A percentile compares a stretch with the other conserved stretches of the same genome.
Conservation (phyloP, 495 filamentous ascomycete genomes). For the Cetradonia linearis region DNA sequence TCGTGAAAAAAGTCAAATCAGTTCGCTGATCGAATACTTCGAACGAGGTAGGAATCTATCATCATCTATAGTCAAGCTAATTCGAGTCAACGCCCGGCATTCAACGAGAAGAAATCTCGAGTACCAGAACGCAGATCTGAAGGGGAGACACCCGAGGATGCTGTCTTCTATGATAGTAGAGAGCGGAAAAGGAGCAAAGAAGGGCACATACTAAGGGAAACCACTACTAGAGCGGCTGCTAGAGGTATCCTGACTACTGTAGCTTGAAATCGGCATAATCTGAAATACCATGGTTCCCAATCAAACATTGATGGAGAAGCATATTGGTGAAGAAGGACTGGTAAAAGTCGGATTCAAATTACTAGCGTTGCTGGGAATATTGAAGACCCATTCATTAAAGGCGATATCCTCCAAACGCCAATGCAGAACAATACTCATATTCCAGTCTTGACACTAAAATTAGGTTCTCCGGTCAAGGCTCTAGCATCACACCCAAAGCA, state of each 20-base stretch:
- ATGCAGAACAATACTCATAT: constrained; percentile 71
- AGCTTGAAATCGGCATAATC: constrained; percentile 53
- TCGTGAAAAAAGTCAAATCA: too few relatives aligned
- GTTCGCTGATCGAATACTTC: too few relatives aligned
- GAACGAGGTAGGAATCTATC: too few relatives aligned
- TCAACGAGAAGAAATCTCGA: too few relatives aligned
- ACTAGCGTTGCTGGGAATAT: constrained; percentile 48
- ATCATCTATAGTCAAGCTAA: too few relatives aligned
- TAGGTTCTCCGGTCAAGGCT: too few relatives aligned
- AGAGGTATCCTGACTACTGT: constrained; percentile 51
- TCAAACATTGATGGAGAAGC: constrained; percentile 47
- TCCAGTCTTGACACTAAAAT: constrained; percentile 79
- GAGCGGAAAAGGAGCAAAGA: constrained; percentile 52
- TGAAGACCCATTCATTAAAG: constrained; percentile 51
- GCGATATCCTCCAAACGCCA: constrained; percentile 65
- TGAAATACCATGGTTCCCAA: constrained; percentile 55
- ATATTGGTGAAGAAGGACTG: constrained; percentile 36
- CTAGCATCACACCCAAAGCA: too few relatives aligned
- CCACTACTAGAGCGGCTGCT: constrained; percentile 44
- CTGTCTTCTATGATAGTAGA: constrained; percentile 43
- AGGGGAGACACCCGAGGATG: constrained; percentile 37
- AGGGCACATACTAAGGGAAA: constrained; percentile 40
- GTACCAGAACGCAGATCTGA: constrained; percentile 38
- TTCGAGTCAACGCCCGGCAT: too few relatives aligned
- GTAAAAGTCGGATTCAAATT: constrained; percentile 45